phyloP scores from a whole-genome alignment of 306 rosid genomes.

The Dryas alaskensis region DNA sequence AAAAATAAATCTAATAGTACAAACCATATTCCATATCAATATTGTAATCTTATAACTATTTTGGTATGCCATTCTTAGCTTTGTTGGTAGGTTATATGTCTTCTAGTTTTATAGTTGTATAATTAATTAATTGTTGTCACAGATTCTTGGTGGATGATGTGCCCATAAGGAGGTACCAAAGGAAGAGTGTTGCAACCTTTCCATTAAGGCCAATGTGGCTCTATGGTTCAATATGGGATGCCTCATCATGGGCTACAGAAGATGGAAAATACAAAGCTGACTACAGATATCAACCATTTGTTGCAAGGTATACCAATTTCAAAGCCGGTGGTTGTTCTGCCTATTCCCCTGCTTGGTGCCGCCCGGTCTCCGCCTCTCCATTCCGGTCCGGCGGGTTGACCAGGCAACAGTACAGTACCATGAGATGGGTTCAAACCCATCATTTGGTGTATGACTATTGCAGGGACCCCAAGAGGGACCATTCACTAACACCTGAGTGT shows the following conservation, averaged over 20 bases:
- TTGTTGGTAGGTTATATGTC: not conserved
- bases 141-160: constrained; percentile 97
- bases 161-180: constrained; percentile 87
- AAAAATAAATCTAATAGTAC: not conserved
- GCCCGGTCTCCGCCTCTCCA: constrained; percentile 68
- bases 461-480: constrained; percentile 71
- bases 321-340: constrained; percentile 86
- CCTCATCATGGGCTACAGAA: constrained; percentile 98
- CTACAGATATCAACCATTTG: constrained; percentile 85
- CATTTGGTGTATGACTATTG: constrained; percentile 87
- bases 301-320: constrained; percentile 70
- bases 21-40: not conserved
- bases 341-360: constrained; percentile 64
- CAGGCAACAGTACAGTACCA: constrained; percentile 48
- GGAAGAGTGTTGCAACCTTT: constrained; percentile 64
- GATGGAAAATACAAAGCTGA: constrained; percentile 97
- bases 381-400: constrained; percentile 77
- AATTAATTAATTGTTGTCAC: not conserved
- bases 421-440: constrained; percentile 81
- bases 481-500: constrained; percentile 83
- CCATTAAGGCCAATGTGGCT: constrained; percentile 97
- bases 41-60: not conserved
- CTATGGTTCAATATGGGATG: constrained; percentile 98
- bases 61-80: not conserved
- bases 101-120: not conserved